These are phyloP conservation scores for Hypoxylon subgilvum DNA, from an alignment of 495 filamentous ascomycete genomes.

Conservation along the genomic window DNA sequence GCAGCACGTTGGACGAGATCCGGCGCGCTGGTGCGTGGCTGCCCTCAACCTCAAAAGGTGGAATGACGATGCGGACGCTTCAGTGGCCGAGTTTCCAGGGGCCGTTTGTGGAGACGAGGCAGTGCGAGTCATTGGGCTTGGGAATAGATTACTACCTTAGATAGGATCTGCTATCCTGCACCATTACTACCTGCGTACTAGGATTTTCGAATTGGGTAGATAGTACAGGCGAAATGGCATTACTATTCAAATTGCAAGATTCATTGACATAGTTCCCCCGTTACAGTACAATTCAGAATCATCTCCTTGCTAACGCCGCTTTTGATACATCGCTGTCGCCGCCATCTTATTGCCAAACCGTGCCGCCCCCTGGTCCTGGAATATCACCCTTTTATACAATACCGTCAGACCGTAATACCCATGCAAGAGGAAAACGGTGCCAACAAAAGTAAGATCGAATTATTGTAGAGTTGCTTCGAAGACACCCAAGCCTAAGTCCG, in stretches of 20 bases:
- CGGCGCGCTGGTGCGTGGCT: constrained; percentile 37
- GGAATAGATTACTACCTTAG: constrained; percentile 40
- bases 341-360: not conserved
- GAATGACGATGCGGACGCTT: constrained; percentile 41
- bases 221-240: too few relatives aligned
- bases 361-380: not conserved
- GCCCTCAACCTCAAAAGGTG: constrained; percentile 24
- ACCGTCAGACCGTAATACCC: not conserved
- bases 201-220: too few relatives aligned
- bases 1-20: constrained; percentile 23
- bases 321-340: constrained; percentile 7
- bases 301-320: constrained; percentile 11
- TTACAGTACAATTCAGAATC: not conserved
- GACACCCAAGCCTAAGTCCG: not conserved
- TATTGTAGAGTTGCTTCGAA: too few relatives aligned
- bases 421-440: constrained; percentile 1
- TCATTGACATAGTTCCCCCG: not conserved
- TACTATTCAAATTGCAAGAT: not conserved
- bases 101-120: constrained; percentile 40
- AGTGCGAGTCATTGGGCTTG: constrained; percentile 44
- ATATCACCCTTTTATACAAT: constrained; percentile 12
- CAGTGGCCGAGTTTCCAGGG: constrained; percentile 42
- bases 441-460: too few relatives aligned
- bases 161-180: not conserved
- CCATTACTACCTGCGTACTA: too few relatives aligned